A percentile compares a stretch with the other conserved stretches of the same genome.
These are phyloP conservation scores for Boletus rufocinnamomeus DNA, from an alignment of 768 basidiomycete species.

Conservation along the genomic window DNA sequence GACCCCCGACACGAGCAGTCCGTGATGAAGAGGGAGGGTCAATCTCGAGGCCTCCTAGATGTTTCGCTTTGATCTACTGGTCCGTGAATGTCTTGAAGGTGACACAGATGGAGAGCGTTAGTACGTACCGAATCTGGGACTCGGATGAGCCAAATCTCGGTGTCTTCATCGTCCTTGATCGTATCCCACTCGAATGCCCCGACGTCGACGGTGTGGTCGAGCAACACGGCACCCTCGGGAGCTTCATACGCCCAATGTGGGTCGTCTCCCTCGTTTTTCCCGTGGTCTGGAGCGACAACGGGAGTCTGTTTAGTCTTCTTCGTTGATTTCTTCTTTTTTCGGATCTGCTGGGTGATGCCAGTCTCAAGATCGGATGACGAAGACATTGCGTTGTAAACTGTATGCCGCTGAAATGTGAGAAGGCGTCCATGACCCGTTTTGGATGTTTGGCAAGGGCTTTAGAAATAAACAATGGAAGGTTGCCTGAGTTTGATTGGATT, in stretches of 20 bases:
- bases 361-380: slow-evolving; percentile 27
- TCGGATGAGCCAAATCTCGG: slow-evolving; percentile 72
- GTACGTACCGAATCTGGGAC: slow-evolving; percentile 63
- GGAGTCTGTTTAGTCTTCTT: slow-evolving; percentile 5
- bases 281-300: slow-evolving; percentile 26
- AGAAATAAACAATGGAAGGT: slow-evolving; percentile 30
- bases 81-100: neutral
- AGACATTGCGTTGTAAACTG: slow-evolving; percentile 14
- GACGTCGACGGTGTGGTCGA: slow-evolving; percentile 48
- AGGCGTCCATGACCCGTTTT: slow-evolving; percentile 6
- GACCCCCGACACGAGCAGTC: slow-evolving; percentile 46
- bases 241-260: slow-evolving; percentile 62
- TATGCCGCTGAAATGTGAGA: neutral
- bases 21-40: slow-evolving; percentile 43
- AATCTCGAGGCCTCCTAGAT: slow-evolving; percentile 55
- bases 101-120: neutral
- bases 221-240: slow-evolving; percentile 49
- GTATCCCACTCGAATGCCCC: slow-evolving; percentile 70
- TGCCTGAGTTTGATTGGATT: too few species aligned
- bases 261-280: slow-evolving; percentile 55
- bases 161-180: slow-evolving; percentile 53
- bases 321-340: slow-evolving; percentile 15
- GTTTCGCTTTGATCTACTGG: slow-evolving; percentile 62
- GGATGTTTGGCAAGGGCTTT: slow-evolving; percentile 33
- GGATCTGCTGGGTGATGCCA: slow-evolving; percentile 6